Conservation (phyloP, 345 rosid species). For the Populus davidiana region DNA sequence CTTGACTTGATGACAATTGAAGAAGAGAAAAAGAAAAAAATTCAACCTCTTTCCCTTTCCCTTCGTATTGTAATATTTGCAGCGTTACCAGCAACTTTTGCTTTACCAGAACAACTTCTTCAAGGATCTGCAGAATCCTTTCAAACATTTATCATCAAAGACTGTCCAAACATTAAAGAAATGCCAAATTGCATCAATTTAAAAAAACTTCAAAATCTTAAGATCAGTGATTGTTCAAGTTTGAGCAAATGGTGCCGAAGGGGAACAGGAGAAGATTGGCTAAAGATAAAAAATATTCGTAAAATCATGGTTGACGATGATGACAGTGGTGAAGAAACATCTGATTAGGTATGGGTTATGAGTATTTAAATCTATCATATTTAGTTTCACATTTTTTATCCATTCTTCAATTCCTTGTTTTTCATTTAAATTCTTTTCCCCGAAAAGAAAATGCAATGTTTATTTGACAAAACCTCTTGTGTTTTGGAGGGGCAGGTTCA, state of each 20-base stretch:
- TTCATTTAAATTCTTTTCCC: no score
- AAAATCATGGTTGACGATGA: no score
- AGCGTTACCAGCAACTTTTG: slow-evolving; percentile 9
- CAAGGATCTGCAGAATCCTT: slow-evolving; percentile 13
- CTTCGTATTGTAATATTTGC: slow-evolving; percentile 14
- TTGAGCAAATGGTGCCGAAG: no score
- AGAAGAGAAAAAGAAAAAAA: neutral
- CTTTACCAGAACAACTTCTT: slow-evolving; percentile 23
- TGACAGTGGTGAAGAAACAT: no score
- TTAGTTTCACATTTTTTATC: no score
- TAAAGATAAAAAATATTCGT: neutral
- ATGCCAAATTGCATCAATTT: slow-evolving; percentile 15
- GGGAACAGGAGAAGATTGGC: neutral
- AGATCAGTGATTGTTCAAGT: neutral
- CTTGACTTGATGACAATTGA: slow-evolving; percentile 17
- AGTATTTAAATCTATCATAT: no score
- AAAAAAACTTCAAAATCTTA: neutral
- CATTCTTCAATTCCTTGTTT: no score
- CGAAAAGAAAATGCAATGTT: no score
- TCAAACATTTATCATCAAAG: neutral
- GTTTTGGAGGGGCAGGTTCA: no score
- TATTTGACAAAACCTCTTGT: no score
- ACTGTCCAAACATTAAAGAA: slow-evolving; percentile 21
- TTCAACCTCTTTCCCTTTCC: neutral
- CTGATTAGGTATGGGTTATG: no score